Evolutionary conservation across 306 rosid species (phyloP).

Genomic region (Trifolium subterraneum): DNA sequence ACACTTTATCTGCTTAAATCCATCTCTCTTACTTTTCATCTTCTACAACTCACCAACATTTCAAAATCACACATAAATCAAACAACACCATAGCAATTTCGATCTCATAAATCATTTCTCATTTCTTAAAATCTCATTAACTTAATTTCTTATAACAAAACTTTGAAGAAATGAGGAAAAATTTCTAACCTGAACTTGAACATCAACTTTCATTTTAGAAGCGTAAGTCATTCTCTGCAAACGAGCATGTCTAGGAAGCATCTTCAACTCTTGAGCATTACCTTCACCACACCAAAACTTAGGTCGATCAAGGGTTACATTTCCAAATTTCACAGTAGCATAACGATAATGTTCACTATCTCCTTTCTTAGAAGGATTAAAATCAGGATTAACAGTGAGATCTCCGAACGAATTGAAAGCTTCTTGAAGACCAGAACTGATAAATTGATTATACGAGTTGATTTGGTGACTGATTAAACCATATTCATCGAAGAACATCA

Average conservation of each 20-base stretch:
- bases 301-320: constrained; percentile 70
- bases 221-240: constrained; percentile 95
- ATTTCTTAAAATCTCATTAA: neutral
- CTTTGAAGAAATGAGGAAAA: neutral
- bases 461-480: constrained; percentile 93
- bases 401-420: constrained; percentile 74
- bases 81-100: neutral
- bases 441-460: constrained; percentile 74
- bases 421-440: constrained; percentile 57
- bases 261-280: constrained; percentile 57
- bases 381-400: constrained; percentile 70
- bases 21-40: neutral
- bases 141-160: neutral
- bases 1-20: neutral
- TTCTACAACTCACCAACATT: neutral
- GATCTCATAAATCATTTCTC: no score
- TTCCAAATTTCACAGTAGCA: constrained; percentile 77
- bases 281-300: constrained; percentile 77
- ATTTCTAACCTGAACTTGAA: constrained; percentile 59
- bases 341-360: constrained; percentile 65
- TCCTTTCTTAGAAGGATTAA: constrained; percentile 87
- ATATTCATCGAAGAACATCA: constrained; percentile 60
- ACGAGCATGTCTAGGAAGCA: constrained; percentile 93
- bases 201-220: constrained; percentile 61
- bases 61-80: neutral